Percentiles rank a stretch among this genome's conserved stretches.
Evolutionary conservation across 805 yeast genomes (phyloP).

Genomic region (Wickerhamomyces canadensis): DNA sequence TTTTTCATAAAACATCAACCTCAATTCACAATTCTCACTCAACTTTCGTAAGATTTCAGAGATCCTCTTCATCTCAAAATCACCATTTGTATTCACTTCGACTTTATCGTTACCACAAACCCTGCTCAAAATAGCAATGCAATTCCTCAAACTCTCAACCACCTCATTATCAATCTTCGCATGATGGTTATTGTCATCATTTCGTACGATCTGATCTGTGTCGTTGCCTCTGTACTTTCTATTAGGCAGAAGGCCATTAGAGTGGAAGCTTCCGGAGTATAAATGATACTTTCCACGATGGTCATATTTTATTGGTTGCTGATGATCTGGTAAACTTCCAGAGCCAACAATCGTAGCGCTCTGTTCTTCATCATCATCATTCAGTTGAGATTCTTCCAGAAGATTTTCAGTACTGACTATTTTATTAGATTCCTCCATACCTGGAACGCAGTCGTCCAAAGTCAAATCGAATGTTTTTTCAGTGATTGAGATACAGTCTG

Average conservation of each 20-base stretch:
- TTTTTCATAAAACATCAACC: conserved; percentile 17
- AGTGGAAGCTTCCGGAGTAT: no score
- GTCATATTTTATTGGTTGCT: no score
- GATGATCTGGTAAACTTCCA: background rate
- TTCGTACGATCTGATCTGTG: no score
- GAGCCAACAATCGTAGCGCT: conserved; percentile 12
- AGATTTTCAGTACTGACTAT: background rate
- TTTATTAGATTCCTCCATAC: no score
- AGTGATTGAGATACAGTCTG: conserved; percentile 14
- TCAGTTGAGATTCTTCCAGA: no score
- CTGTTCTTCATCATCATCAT: conserved; percentile 3
- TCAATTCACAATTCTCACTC: conserved; percentile 14
- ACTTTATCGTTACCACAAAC: conserved; percentile 12
- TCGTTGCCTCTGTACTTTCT: no score
- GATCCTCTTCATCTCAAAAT: conserved; percentile 4
- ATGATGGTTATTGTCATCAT: background rate
- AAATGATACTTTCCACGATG: no score
- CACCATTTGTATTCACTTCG: background rate
- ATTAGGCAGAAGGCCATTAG: no score
- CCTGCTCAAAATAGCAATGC: conserved; percentile 6
- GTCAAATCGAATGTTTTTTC: conserved; percentile 19
- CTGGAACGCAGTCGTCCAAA: conserved; percentile 11
- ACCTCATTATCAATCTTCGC: background rate
- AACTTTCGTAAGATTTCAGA: conserved; percentile 7
- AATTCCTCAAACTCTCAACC: conserved; percentile 1